Base-by-base conservation (phyloP, 495 filamentous ascomycete genomes). In the Pyrenula massariospora region DNA sequence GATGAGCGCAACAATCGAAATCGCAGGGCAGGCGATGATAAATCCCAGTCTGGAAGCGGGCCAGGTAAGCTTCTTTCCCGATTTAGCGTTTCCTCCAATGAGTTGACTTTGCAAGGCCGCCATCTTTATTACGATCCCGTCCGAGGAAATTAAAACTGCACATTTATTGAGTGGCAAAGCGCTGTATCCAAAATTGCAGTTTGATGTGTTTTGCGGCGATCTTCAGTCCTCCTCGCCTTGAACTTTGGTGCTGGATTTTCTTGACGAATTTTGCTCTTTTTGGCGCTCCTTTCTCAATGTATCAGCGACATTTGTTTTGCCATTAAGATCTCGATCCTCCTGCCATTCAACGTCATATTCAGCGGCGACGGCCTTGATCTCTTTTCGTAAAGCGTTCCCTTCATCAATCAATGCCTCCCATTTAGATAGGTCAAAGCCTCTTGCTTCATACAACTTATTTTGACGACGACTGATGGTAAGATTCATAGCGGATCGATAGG, bases 331-430 rank as follows among this genome's bases (percentile, higher is more conserved):
- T 53, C 73, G 72, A 52, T 70, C 77, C 71, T 96, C 91, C 69
- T 97, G 81, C 91, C 91, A 96, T 21, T 91, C 88, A n/a, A 89
- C 88, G 63, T 93, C 90, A 69, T 96, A 96, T 66, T 95, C 88
- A 22, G 83, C 80, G 0, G 92, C 89, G 47, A 95, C 83, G 3
- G 70, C 76, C 66, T 84, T 86, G 57, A 96, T 90, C 70, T 96
- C 92, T 60, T 75, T 79, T 22, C 92, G 67, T 57, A 96, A 67
- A 24, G 80, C 69, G 64, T 95, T 96, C 0, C 82, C 89, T 53
- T 93, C 87, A 53, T 90, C 82, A n/a, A 94, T 78, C 51, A 95
- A 60, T 1, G 68, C 68, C 62, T 93, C 86, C 91, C 90, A 97
- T 55, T 79, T 79, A 20, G 77, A 70, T 11, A 85, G 57, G 64